phyloP scores from a whole-genome alignment of 257 asterid genomes.

The Osmanthus fragrans region DNA sequence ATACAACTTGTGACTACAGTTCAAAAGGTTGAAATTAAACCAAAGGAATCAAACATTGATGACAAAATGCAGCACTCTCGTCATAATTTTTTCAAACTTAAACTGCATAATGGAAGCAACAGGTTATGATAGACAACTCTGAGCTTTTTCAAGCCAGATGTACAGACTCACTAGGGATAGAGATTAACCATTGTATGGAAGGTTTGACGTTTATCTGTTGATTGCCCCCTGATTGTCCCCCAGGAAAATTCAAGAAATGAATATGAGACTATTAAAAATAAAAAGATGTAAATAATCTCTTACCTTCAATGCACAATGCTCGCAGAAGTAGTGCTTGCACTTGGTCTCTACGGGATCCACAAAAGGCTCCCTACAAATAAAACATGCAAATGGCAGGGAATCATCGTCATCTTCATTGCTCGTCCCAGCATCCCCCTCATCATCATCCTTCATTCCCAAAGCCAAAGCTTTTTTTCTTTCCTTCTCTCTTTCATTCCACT shows the following conservation, averaged over 20 bases:
- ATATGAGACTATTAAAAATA: neutral
- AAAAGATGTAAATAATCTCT: neutral
- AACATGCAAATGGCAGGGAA: constrained; percentile 84
- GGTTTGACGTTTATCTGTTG: neutral
- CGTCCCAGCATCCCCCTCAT: constrained; percentile 58
- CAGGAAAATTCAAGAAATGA: neutral
- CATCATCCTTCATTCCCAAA: constrained; percentile 54
- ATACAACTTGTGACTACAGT: neutral
- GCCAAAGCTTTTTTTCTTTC: constrained; percentile 63
- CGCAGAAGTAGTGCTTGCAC: constrained; percentile 98
- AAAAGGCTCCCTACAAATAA: constrained; percentile 86
- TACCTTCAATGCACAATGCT: constrained; percentile 96
- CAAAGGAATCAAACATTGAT: no score
- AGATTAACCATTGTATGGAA: neutral
- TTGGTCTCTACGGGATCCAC: constrained; percentile 83
- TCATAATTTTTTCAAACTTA: neutral
- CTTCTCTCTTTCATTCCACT: constrained; percentile 91
- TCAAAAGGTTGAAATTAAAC: neutral
- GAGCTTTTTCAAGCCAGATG: neutral
- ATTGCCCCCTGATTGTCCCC: no score
- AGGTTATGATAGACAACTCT: neutral
- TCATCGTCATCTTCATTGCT: constrained; percentile 78
- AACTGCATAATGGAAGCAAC: neutral
- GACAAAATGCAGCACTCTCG: neutral
- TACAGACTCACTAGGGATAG: neutral